These are phyloP conservation scores for Glycine tomentella DNA, from an alignment of 306 rosid species.

Conservation along the genomic window DNA sequence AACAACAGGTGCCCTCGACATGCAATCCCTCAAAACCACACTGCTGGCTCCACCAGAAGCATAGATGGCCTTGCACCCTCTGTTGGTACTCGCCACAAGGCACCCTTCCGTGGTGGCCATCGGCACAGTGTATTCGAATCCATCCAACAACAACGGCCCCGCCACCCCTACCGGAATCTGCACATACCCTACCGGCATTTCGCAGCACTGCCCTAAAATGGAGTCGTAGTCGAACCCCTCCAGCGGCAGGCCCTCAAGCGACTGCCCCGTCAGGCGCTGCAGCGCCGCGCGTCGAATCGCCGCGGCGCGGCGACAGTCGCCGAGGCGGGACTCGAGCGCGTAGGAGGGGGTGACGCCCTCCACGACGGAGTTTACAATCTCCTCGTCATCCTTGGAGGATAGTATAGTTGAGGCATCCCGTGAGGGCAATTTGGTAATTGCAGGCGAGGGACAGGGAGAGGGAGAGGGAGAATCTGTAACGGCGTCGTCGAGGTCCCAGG, in stretches of 20 bases:
- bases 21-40: constrained; percentile 73
- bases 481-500: constrained; percentile 58
- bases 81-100: constrained; percentile 87
- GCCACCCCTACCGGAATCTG: constrained; percentile 96
- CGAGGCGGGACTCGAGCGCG: constrained; percentile 72
- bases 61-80: constrained; percentile 92
- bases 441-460: not conserved
- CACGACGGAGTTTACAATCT: constrained; percentile 59
- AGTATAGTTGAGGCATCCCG: not conserved
- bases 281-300: constrained; percentile 80
- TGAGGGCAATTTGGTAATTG: constrained; percentile 13
- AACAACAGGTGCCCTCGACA: constrained; percentile 95
- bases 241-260: constrained; percentile 75
- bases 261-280: constrained; percentile 68
- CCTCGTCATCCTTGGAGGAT: constrained; percentile 54
- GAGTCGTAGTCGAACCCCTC: constrained; percentile 84
- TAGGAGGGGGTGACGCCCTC: constrained; percentile 69
- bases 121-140: constrained; percentile 74
- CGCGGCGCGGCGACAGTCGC: constrained; percentile 76
- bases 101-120: constrained; percentile 99
- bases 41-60: constrained; percentile 82
- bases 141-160: constrained; percentile 84
- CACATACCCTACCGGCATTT: constrained; percentile 88
- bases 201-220: constrained; percentile 94
- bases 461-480: not conserved